These are phyloP conservation scores for Boletus vinaceobasis DNA, from an alignment of 768 basidiomycete genomes.

Conservation along the genomic window DNA sequence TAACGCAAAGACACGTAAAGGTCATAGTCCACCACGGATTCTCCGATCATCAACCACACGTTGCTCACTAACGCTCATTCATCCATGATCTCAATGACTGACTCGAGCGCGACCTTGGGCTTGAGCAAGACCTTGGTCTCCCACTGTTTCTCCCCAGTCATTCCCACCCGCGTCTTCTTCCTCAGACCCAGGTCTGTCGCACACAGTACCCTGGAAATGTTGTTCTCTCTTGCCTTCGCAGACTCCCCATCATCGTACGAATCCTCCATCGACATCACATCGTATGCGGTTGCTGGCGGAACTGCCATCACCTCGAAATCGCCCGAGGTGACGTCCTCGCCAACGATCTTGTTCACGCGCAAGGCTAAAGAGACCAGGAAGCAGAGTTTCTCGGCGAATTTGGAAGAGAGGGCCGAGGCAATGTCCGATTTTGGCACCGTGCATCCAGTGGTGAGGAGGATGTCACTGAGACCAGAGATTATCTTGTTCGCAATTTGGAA, in stretches of 20 bases:
- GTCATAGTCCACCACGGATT: neutral
- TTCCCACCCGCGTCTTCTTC: conserved; percentile 26
- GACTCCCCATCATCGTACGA: conserved; percentile 29
- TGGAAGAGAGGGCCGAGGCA: conserved; percentile 37
- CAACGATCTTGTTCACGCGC: conserved; percentile 41
- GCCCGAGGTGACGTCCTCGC: conserved; percentile 31
- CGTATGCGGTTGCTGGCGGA: conserved; percentile 23
- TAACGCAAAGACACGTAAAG: neutral
- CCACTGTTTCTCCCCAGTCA: conserved; percentile 27
- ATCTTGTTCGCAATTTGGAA: conserved; percentile 24
- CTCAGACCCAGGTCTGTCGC: conserved; percentile 38
- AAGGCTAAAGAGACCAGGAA: conserved; percentile 44
- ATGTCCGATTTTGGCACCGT: conserved; percentile 24
- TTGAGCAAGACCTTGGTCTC: conserved; percentile 35
- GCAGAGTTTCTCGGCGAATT: conserved; percentile 43
- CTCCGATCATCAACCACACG: neutral
- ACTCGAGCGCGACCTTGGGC: conserved; percentile 39
- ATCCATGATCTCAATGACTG: conserved; percentile 33
- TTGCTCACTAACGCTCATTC: conserved; percentile 28
- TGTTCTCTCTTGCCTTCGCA: conserved; percentile 1
- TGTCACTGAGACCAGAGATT: conserved; percentile 26
- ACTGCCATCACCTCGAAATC: conserved; percentile 31
- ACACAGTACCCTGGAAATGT: conserved; percentile 27
- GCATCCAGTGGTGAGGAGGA: conserved; percentile 30
- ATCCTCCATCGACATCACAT: conserved; percentile 29